Evolutionary conservation across 2,329 filamentous ascomycete genomes (phyloP).

Genomic region (Diaporthe longicolla): DNA sequence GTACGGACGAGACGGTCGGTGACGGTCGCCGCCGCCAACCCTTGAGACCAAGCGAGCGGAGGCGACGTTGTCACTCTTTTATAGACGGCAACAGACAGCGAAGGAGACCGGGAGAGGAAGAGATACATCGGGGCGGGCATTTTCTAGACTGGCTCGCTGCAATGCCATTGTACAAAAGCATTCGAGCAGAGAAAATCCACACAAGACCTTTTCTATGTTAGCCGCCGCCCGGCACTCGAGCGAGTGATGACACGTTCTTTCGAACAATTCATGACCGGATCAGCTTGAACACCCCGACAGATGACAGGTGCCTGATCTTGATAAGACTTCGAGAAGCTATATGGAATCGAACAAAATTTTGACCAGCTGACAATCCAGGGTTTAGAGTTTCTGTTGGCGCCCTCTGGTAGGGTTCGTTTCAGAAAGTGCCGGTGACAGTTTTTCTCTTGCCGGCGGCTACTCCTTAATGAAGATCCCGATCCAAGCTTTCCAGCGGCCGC

Average conservation of each 20-base stretch:
- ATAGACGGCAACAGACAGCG: conserved; percentile 39
- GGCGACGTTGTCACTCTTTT: conserved; percentile 32
- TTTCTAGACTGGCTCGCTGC: conserved; percentile 45
- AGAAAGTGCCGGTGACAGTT: conserved; percentile 14
- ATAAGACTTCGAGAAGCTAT: not conserved
- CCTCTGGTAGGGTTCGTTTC: conserved; percentile 40
- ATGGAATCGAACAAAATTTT: not conserved
- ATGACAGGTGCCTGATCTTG: not conserved
- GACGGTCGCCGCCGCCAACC: conserved; percentile 15
- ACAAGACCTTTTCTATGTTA: conserved; percentile 40
- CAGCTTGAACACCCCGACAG: not conserved
- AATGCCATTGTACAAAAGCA: conserved; percentile 47
- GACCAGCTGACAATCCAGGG: not conserved
- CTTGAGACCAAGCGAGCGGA: not conserved
- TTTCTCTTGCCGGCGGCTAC: conserved; percentile 30
- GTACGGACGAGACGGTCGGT: conserved; percentile 26
- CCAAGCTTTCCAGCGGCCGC: conserved; percentile 11
- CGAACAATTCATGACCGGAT: not conserved
- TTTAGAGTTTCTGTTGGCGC: not conserved
- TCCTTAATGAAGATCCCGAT: conserved; percentile 34
- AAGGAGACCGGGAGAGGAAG: not conserved
- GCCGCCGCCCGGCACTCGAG: conserved; percentile 30
- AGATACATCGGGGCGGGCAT: conserved; percentile 36
- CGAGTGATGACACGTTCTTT: not conserved
- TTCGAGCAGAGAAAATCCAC: conserved; percentile 44